Evolutionary conservation across 805 yeast genomes (phyloP), one percentile per base, ranked within the genome.

Genomic region (Saccharomycopsis sp.): DNA sequence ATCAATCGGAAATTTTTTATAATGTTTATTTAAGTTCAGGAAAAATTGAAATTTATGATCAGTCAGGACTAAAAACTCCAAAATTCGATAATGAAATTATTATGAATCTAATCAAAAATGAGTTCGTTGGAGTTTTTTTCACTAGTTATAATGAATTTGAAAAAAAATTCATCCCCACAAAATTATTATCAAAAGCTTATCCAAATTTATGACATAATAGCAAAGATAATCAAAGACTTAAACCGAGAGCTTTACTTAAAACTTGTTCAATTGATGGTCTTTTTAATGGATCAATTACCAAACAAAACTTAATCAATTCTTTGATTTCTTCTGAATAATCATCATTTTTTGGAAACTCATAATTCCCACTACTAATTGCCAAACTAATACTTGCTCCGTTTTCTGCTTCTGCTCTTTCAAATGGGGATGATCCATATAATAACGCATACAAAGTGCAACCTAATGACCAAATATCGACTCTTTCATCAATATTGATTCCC

Each of bases 401-500:
- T 31, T 79, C 77, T 34, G 73, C 68, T 52, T 85, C 92, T 55
- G 82, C 78, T 54, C 84, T 69, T 55, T 87, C 95, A 57, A 88
- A 88, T 1, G 97, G 97, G 3, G 95, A 82, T 23, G 68, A 67
- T 0, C 81, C 80, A 60, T 82, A 88, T 57, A 89, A 67, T 49
- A 84, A 60, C 1, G 87, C 74, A 57, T 83, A 88, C 14, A 86
- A 56, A 1, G 86, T 66, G 53, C 96, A 86, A 0, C 97, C 97
- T 21, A 88, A 58, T 3, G 94, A 80, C 97, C 97, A 88, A 20
- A 89, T 74, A 57, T 88, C 97, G 3, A 82, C 77, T 44, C 72
- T 71, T 52, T 84, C 94, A 47, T 77, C 76, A 34, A 88, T 66
- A 4, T 59, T 59, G n/a, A 72, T 58, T 31, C 80, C 79, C 1